These are phyloP conservation scores for Schwanniomyces polymorphus DNA, from an alignment of 805 yeast species.

Conservation along the genomic window DNA sequence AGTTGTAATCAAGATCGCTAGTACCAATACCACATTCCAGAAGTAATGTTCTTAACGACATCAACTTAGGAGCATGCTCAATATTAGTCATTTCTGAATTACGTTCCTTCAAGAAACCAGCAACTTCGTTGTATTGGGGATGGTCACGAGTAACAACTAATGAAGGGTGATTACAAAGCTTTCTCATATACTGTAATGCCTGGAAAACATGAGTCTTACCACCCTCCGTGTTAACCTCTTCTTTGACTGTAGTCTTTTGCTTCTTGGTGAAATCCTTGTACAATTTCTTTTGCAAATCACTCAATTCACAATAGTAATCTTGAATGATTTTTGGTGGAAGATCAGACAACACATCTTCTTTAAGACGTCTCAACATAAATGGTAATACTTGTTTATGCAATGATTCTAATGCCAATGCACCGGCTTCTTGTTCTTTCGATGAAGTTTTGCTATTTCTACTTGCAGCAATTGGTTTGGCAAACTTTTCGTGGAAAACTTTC, in stretches of 20 bases:
- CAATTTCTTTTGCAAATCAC: constrained; percentile 83
- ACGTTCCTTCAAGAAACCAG: constrained; percentile 54
- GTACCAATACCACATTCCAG: constrained; percentile 91
- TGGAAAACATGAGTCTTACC: constrained; percentile 93
- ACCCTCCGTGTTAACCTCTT: constrained; percentile 55
- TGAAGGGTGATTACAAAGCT: constrained; percentile 94
- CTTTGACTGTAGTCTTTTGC: constrained; percentile 71
- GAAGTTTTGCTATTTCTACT: constrained; percentile 85
- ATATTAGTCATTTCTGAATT: constrained; percentile 67
- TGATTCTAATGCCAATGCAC: constrained; percentile 93
- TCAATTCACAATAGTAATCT: constrained; percentile 94
- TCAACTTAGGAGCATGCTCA: constrained; percentile 85
- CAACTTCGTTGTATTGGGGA: constrained; percentile 77
- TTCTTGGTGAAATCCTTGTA: constrained; percentile 88
- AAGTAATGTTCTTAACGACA: constrained; percentile 76
- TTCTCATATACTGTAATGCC: constrained; percentile 95
- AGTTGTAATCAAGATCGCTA: constrained; percentile 33
- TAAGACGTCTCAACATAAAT: constrained; percentile 90
- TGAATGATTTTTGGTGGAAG: constrained; percentile 98
- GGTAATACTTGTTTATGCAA: constrained; percentile 96
- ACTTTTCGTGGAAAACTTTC: constrained; percentile 87
- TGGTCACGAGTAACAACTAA: constrained; percentile 80
- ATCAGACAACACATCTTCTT: constrained; percentile 94
- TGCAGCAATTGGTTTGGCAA: constrained; percentile 97
- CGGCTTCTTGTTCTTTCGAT: constrained; percentile 93